Base-by-base conservation (phyloP, 1,139 yeast genomes). In the Lipomyces yarrowii region DNA sequence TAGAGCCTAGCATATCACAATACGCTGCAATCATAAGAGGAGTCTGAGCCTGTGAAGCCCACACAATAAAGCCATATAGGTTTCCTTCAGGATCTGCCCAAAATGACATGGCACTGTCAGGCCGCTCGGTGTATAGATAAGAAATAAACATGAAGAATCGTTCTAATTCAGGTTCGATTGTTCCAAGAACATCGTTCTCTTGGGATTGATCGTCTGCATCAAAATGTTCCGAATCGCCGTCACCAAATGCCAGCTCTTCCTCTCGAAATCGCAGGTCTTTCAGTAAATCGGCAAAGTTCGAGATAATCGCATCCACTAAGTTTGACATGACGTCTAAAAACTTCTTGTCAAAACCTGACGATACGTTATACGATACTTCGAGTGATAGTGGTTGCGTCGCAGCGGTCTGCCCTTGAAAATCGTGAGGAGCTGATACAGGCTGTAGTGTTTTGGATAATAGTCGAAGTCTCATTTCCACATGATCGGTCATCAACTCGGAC, bases 41-140 rank as follows among this genome's bases (percentile, higher is more conserved):
- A 15, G 94, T 90, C 69, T 89, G 91, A 73, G 93, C 89, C 65
- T 87, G 86, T 3, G 96, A 83, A 0, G 96, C 96, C 98, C 98
- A 93, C 57, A 85, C 85, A 61, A 93, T 81, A 72, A 94, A 93
- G 0, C 97, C 98, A 72, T 86, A 83, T 1, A 87, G 77, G 60
- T 84, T 81, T 3, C 89, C 83, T 61, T 84, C 87, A 23, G 87
- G 84, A 67, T 89, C 91, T 1, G 80, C 78, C 97, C 97, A 92
- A 71, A 91, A 89, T n/a, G 80, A 77, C 0, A 81, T 73, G 33
- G 91, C 84, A 18, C 87, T 79, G 2, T 83, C 83, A 0, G 88
- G 85, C 68, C 96, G 82, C 42, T 84, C 82, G 56, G 83, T 80
- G 74, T 88, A 92, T 4, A 91, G 82, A 74, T 86, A 90, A 52